Base-by-base conservation (phyloP, 495 filamentous ascomycete species). In the Aspergillus ellipticus region DNA sequence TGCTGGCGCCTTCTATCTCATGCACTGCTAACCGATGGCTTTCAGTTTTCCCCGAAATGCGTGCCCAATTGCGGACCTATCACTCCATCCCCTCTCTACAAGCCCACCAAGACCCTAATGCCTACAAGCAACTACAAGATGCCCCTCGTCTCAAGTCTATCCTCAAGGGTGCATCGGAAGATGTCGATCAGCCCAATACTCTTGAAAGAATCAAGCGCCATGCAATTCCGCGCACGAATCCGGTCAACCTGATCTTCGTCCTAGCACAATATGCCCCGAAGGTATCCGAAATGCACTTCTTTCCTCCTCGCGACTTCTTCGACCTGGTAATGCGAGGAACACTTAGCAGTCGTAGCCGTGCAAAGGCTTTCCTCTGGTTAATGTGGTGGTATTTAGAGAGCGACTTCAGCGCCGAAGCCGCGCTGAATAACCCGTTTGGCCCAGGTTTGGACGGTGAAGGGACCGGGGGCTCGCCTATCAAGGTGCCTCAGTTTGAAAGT, bases 361-460 rank as follows among this genome's bases (percentile, higher is more conserved):
- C 95, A 0, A 87, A 74, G 50, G 93, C 92, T 1, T 98, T 98
- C 66, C 73, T 98, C 15, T 98, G 94, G 94, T 70, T 98, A 56
- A 96, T 98, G 85, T 98, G 94, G 94, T 96, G 90, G 78, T 97
- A 98, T 69, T 78, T 97, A n/a, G 95, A 98, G 72, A 93, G 92
- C 49, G 89, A 97, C 66, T 97, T 96, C 64, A 86, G 86, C 4
- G 78, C 82, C 47, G 88, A 96, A 58, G 89, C 86, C 51, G 89
- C 90, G 37, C 74, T 85, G 39, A 85, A 88, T 54, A 98, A 97
- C 68, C 94, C 94, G 0, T 98, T 96, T 64, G 94, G 95, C 2
- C 68, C 83, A 1, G 94, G 94, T 17, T 68, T 79, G 72, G 86
- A 77, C 31, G 80, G 76, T 39, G 76, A 83, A 52, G 78, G 64